phyloP scores from a whole-genome alignment of 495 filamentous ascomycete species.

The Neurospora pannonica region DNA sequence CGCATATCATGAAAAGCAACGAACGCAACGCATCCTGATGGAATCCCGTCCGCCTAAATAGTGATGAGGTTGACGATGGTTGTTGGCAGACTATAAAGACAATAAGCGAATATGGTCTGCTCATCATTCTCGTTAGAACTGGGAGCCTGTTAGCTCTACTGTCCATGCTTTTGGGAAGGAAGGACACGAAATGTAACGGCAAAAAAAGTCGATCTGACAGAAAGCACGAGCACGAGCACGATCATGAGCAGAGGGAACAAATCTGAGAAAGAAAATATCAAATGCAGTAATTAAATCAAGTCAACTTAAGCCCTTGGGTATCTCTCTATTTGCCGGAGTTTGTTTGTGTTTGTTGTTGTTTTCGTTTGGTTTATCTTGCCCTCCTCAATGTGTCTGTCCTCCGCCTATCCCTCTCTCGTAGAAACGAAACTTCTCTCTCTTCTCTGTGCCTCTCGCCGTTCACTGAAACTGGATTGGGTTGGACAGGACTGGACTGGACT shows the following conservation, averaged over 20 bases:
- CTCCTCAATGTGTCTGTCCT: not conserved
- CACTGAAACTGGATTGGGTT: not conserved
- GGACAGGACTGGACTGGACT: not conserved
- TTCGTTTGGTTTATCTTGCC: not conserved
- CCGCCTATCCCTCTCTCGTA: not conserved
- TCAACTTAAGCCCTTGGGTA: not conserved
- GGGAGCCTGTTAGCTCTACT: not conserved
- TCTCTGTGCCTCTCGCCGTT: not conserved
- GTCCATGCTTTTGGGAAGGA: not conserved
- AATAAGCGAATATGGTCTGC: not conserved
- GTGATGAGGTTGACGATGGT: not conserved
- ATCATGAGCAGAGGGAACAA: not conserved
- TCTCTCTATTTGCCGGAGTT: not conserved
- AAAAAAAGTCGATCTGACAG: not conserved
- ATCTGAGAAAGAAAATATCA: no score
- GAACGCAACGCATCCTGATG: not conserved
- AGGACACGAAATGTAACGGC: not conserved
- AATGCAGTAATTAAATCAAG: not conserved
- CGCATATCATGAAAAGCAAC: not conserved
- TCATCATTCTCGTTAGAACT: not conserved
- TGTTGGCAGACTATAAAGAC: not conserved
- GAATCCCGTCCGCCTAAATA: not conserved
- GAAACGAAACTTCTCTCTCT: not conserved
- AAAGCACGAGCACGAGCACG: not conserved
- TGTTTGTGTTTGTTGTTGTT: no score